phyloP scores from a whole-genome alignment of 2,329 filamentous ascomycete species.

The Pseudopithomyces maydicus region DNA sequence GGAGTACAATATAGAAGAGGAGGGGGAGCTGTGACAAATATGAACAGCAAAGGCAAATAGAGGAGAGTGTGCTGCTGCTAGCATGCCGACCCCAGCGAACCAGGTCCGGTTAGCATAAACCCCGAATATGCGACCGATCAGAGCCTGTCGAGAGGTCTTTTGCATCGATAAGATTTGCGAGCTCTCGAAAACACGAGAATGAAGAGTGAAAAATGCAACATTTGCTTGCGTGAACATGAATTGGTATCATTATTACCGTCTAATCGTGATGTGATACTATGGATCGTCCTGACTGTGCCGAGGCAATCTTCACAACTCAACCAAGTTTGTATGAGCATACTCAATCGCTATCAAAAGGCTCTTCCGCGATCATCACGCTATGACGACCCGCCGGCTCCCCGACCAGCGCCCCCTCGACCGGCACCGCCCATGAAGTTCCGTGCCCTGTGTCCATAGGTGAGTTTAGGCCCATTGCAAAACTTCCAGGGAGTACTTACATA shows the following conservation, averaged over 20 bases:
- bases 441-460: conserved; percentile 54
- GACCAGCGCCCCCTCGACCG: conserved; percentile 1
- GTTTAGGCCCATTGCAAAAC: neutral
- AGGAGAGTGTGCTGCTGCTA: too few relatives aligned
- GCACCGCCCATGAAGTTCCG: conserved; percentile 68
- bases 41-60: too few relatives aligned
- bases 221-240: neutral
- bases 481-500: conserved; percentile 68
- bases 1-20: neutral
- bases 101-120: neutral
- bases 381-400: conserved; percentile 23
- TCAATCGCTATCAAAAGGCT: neutral
- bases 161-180: neutral
- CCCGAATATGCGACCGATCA: neutral
- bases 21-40: neutral
- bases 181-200: neutral
- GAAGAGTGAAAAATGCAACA: neutral
- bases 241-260: conserved; percentile 15
- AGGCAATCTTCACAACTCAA: neutral
- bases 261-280: conserved; percentile 3
- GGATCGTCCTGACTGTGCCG: neutral
- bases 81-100: neutral
- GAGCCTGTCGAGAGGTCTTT: neutral
- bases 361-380: neutral
- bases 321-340: neutral